Percentiles rank a stretch among this genome's conserved stretches.
Conservation (phyloP, 805 yeast species). For the Wickerhamiella vanderwaltii region DNA sequence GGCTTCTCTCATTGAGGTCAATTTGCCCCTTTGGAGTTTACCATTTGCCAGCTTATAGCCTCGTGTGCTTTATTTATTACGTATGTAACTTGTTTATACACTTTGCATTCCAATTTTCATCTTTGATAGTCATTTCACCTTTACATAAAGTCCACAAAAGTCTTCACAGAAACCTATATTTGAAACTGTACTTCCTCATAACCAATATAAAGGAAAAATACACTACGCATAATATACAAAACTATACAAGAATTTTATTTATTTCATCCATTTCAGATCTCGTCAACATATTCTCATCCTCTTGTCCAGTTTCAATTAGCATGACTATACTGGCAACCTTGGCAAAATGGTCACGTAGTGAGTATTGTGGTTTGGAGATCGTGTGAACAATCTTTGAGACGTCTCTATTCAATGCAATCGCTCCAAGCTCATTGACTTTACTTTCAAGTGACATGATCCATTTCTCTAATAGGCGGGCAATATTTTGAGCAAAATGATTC, state of each 20-base stretch:
- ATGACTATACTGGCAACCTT: constrained; percentile 75
- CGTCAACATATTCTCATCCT: constrained; percentile 60
- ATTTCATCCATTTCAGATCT: constrained; percentile 48
- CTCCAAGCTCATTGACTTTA: constrained; percentile 70
- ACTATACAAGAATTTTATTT: constrained; percentile 12
- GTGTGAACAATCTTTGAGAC: constrained; percentile 60
- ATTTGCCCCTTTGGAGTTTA: too few species aligned
- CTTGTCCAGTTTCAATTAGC: constrained; percentile 63
- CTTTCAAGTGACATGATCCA: constrained; percentile 54
- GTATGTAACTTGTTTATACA: too few species aligned
- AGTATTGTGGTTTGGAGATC: constrained; percentile 52
- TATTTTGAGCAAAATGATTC: constrained; percentile 38
- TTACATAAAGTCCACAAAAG: too few species aligned
- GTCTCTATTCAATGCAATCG: constrained; percentile 73
- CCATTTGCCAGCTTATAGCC: too few species aligned
- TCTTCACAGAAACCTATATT: too few species aligned
- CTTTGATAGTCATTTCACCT: too few species aligned
- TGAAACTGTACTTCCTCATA: too few species aligned
- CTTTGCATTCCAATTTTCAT: too few species aligned
- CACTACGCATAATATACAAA: too few species aligned
- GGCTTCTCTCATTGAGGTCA: too few species aligned
- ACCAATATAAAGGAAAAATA: too few species aligned
- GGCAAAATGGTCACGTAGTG: constrained; percentile 63
- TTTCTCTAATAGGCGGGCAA: constrained; percentile 50
- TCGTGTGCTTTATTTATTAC: too few species aligned